These are phyloP conservation scores for Apocynum venetum DNA, from an alignment of 257 asterid species.

Conservation along the genomic window DNA sequence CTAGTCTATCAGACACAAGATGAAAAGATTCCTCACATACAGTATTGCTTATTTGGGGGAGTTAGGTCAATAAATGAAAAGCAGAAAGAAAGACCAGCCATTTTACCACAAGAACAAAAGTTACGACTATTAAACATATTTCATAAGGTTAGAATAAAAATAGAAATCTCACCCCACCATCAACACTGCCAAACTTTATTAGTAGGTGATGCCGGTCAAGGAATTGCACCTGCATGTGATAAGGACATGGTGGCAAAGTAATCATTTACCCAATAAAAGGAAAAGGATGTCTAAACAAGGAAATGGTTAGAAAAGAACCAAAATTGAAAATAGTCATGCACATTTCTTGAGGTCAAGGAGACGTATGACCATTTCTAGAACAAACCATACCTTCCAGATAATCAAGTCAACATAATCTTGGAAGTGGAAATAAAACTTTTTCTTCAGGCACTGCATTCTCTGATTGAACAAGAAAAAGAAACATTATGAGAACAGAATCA, in stretches of 20 bases:
- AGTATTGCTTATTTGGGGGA: background rate
- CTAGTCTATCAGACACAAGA: background rate
- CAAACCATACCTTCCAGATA: constrained; percentile 80
- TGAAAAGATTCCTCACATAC: background rate
- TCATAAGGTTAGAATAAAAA: constrained; percentile 16
- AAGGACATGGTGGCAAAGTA: background rate
- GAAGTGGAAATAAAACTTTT: constrained; percentile 91
- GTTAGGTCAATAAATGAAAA: constrained; percentile 3
- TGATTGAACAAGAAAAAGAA: constrained; percentile 33
- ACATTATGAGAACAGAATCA: constrained; percentile 11
- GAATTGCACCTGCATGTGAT: constrained; percentile 75
- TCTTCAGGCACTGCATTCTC: constrained; percentile 97
- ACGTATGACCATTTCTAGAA: constrained; percentile 8
- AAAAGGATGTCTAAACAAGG: background rate
- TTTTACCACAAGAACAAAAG: background rate
- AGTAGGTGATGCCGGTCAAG: constrained; percentile 85
- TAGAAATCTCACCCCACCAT: constrained; percentile 81
- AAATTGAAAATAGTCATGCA: background rate
- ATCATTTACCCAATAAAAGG: background rate
- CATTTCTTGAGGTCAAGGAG: background rate
- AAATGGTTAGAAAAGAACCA: background rate
- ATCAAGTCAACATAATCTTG: constrained; percentile 94
- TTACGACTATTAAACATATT: background rate
- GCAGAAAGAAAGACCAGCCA: background rate
- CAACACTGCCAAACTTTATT: constrained; percentile 95